Conservation (phyloP, 2,329 filamentous ascomycete species). For the Byssochlamys sp. region DNA sequence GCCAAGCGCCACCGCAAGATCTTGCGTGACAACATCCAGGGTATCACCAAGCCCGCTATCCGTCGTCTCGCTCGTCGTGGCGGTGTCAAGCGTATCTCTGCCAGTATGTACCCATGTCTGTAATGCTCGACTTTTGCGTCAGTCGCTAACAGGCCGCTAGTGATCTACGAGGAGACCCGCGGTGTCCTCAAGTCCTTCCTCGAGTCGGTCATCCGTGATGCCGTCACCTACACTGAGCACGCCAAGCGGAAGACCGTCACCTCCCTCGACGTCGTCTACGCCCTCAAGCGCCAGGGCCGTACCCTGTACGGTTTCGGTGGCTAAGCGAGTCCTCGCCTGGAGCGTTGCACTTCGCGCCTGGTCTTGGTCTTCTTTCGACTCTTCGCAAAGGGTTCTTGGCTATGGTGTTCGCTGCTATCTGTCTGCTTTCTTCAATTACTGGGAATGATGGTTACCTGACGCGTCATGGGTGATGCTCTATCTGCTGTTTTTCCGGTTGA, state of each 20-base stretch:
- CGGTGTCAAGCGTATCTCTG: conserved; percentile 99
- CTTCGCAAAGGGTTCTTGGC: neutral
- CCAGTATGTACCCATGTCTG: conserved; percentile 38
- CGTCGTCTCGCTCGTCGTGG: conserved; percentile 97
- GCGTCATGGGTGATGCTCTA: neutral
- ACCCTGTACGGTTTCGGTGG: conserved; percentile 1
- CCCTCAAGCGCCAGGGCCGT: conserved; percentile 51
- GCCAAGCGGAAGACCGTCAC: conserved; percentile 57
- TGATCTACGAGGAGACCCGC: conserved; percentile 78
- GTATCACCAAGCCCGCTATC: conserved; percentile 97
- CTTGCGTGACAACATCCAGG: conserved; percentile 98
- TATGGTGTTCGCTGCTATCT: neutral
- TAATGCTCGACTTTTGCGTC: neutral
- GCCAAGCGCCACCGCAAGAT: conserved; percentile 99
- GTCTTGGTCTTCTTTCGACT: neutral
- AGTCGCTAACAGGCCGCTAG: neutral
- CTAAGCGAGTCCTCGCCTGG: neutral
- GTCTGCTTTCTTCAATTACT: neutral
- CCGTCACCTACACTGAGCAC: conserved; percentile 74
- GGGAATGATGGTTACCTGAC: neutral
- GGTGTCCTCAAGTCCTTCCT: conserved; percentile 78
- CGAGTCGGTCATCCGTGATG: conserved; percentile 69
- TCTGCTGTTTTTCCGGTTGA: neutral
- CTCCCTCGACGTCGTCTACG: conserved; percentile 54
- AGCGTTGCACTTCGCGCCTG: neutral